phyloP scores from a whole-genome alignment of 768 basidiomycete species.

The Royoungia palumana region DNA sequence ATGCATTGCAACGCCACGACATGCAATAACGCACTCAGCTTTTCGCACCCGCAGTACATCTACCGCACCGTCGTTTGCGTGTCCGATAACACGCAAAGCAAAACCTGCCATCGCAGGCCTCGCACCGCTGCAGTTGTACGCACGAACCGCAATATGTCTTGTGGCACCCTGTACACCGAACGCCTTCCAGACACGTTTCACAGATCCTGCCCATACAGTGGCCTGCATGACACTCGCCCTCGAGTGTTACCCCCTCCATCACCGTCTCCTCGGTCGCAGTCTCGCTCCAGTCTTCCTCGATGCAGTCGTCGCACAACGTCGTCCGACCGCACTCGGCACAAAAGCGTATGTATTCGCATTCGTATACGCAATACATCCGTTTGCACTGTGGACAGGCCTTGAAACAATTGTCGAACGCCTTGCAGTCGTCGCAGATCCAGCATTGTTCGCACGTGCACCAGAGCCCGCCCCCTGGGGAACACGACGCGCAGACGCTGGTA shows the following conservation, averaged over 20 bases:
- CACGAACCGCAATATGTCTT: slow-evolving; percentile 15
- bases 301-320: slow-evolving; percentile 25
- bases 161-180: slow-evolving; percentile 13
- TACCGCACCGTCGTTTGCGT: neutral
- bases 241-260: slow-evolving; percentile 11
- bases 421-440: slow-evolving; percentile 27
- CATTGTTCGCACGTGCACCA: slow-evolving; percentile 18
- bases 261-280: neutral
- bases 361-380: slow-evolving; percentile 13
- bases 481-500: slow-evolving; percentile 15
- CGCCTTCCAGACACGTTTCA: slow-evolving; percentile 5
- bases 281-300: slow-evolving; percentile 19
- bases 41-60: neutral
- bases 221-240: neutral
- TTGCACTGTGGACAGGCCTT: slow-evolving; percentile 18
- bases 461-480: slow-evolving; percentile 18
- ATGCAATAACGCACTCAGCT: no score
- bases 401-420: slow-evolving; percentile 5
- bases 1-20: no score
- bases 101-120: slow-evolving; percentile 2
- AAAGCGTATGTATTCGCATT: slow-evolving; percentile 24
- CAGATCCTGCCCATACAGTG: slow-evolving; percentile 13
- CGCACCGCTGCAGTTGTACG: slow-evolving; percentile 2
- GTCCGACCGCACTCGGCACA: slow-evolving; percentile 19
- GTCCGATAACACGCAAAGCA: slow-evolving; percentile 7